Percentiles rank a stretch among this genome's conserved stretches.
Conservation (phyloP, 192 early-diverging fungal genomes). For the Coemansia sp. region DNA sequence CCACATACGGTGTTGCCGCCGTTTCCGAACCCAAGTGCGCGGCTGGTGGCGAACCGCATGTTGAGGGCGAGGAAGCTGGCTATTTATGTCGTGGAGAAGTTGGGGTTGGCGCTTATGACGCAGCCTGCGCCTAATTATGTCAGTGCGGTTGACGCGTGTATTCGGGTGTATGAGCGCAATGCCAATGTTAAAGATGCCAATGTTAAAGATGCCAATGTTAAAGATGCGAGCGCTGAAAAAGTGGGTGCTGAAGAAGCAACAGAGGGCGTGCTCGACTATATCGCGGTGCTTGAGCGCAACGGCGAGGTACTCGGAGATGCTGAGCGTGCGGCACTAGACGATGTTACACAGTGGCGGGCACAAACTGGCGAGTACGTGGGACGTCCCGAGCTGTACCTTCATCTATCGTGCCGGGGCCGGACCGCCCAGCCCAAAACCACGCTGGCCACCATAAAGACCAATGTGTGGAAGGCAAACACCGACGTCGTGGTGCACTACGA, state of each 20-base stretch:
- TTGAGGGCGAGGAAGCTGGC: constrained; percentile 82
- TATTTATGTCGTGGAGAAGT: constrained; percentile 79
- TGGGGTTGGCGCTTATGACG: constrained; percentile 48
- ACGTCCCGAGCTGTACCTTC: constrained; percentile 44
- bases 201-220: neutral
- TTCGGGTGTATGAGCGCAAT: constrained; percentile 14
- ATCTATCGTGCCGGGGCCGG: constrained; percentile 40
- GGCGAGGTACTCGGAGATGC: constrained; percentile 28
- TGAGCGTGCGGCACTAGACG: constrained; percentile 38
- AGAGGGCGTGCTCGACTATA: neutral
- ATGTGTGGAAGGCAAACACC: constrained; percentile 48
- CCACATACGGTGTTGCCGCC: constrained; percentile 46
- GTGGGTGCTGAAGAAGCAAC: neutral
- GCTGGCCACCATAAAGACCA: constrained; percentile 47
- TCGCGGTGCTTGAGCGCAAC: constrained; percentile 22
- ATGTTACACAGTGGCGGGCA: constrained; percentile 26
- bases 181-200: neutral
- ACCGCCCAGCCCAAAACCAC: constrained; percentile 25
- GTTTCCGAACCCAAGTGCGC: constrained; percentile 53
- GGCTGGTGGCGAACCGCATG: constrained; percentile 85
- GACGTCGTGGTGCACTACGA: constrained; percentile 52
- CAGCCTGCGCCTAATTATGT: constrained; percentile 50
- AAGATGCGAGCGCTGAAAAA: neutral
- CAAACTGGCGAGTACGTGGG: constrained; percentile 22
- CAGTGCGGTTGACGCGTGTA: constrained; percentile 38